Conservation (phyloP, 257 asterid genomes). For the Solanum chmielewskii region DNA sequence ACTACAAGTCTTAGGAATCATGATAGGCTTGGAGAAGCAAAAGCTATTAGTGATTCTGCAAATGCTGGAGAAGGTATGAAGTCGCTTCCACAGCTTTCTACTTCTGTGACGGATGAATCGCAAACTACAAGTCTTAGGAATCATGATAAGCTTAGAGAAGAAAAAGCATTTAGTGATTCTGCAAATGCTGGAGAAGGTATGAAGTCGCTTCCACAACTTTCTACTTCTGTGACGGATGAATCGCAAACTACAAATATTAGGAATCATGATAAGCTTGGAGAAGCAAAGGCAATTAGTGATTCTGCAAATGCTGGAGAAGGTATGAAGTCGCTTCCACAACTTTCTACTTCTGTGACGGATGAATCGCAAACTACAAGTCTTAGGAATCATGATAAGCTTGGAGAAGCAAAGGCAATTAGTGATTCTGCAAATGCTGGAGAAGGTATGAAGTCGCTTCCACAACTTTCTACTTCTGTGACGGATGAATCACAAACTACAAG, state of each 20-base stretch:
- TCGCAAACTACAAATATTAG: neutral
- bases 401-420: no score
- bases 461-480: conserved; percentile 5
- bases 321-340: no score
- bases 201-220: neutral
- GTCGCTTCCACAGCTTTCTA: neutral
- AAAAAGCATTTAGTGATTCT: no score
- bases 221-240: conserved; percentile 9
- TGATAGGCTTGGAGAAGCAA: conserved; percentile 7
- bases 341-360: no score
- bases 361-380: no score
- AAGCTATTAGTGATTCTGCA: conserved; percentile 5
- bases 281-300: no score
- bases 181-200: conserved; percentile 16
- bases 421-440: conserved; percentile 11
- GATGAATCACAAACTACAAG: neutral
- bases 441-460: conserved; percentile 1
- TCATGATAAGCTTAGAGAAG: no score
- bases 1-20: neutral
- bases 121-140: neutral
- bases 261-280: neutral
- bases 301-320: no score
- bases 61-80: conserved; percentile 18
- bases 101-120: conserved; percentile 5
- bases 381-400: no score